A percentile compares a stretch with the other conserved stretches of the same genome.
Conservation (phyloP, 768 basidiomycete species). For the Podaxis sp. region DNA sequence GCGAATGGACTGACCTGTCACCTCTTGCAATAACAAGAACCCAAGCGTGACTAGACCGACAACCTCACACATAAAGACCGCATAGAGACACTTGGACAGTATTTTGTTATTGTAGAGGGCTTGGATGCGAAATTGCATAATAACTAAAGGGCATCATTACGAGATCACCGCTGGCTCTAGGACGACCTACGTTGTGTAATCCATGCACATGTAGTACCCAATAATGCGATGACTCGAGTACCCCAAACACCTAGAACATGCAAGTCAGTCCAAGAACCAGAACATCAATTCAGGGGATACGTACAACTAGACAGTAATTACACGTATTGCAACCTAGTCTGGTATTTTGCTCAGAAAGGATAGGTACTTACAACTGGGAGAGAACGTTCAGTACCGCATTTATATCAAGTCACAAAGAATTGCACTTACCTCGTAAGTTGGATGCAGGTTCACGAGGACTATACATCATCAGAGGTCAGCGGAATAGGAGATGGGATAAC, state of each 20-base stretch:
- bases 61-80: slow-evolving; percentile 23
- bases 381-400: background rate
- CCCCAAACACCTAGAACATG: slow-evolving; percentile 22
- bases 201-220: slow-evolving; percentile 23
- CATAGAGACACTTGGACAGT: slow-evolving; percentile 19
- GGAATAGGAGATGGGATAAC: background rate
- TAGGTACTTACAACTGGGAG: slow-evolving; percentile 8
- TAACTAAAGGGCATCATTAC: slow-evolving; percentile 18
- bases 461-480: background rate
- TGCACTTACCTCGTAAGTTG: background rate
- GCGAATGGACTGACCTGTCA: slow-evolving; percentile 19
- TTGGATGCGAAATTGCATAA: slow-evolving; percentile 28
- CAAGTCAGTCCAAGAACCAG: background rate
- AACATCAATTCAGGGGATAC: background rate
- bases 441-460: background rate
- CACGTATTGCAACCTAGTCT: background rate
- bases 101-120: slow-evolving; percentile 23
- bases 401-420: background rate
- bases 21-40: slow-evolving; percentile 17
- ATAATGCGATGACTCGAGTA: slow-evolving; percentile 21
- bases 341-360: background rate
- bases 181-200: slow-evolving; percentile 24
- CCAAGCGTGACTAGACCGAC: slow-evolving; percentile 19
- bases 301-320: slow-evolving; percentile 16
- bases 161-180: background rate